Evolutionary conservation across 805 yeast species (phyloP).

Genomic region (Jamesozyma lodderae): DNA sequence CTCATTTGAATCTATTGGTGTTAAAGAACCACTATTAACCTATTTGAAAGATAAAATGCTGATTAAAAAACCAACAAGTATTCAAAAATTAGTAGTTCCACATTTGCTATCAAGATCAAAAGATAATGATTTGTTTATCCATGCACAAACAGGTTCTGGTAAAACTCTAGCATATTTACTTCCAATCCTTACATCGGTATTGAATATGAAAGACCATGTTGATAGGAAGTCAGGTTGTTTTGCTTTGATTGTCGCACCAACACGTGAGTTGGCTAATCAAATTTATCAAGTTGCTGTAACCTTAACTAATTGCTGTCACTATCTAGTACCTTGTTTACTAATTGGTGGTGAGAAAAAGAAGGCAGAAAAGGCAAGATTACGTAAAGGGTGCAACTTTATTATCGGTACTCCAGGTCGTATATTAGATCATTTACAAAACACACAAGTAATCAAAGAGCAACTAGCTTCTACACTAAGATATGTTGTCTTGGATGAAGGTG

Average conservation of each 20-base stretch:
- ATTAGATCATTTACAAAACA: constrained; percentile 89
- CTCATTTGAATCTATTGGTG: constrained; percentile 62
- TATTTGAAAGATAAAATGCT: constrained; percentile 50
- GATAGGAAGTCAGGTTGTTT: constrained; percentile 71
- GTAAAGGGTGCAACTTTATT: constrained; percentile 93
- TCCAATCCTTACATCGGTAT: constrained; percentile 70
- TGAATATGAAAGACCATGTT: constrained; percentile 41
- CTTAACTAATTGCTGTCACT: constrained; percentile 66
- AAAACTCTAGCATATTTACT: constrained; percentile 82
- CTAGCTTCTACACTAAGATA: constrained; percentile 62
- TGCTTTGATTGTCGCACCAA: constrained; percentile 85
- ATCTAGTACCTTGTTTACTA: constrained; percentile 89
- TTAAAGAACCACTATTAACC: constrained; percentile 42
- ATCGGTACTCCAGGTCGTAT: constrained; percentile 97
- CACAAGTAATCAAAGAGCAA: constrained; percentile 54
- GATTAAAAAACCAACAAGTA: constrained; percentile 67
- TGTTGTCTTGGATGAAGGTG: constrained; percentile 95
- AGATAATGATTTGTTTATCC: constrained; percentile 70
- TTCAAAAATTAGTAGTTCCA: constrained; percentile 78
- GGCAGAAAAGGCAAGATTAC: constrained; percentile 86
- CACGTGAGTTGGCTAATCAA: constrained; percentile 90
- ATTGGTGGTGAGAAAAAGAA: constrained; percentile 98
- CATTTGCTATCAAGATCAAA: constrained; percentile 34
- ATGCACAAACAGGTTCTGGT: constrained; percentile 98
- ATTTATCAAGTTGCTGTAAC: constrained; percentile 73